phyloP scores from a whole-genome alignment of 345 rosid species.

The Carallia pectinifolia region DNA sequence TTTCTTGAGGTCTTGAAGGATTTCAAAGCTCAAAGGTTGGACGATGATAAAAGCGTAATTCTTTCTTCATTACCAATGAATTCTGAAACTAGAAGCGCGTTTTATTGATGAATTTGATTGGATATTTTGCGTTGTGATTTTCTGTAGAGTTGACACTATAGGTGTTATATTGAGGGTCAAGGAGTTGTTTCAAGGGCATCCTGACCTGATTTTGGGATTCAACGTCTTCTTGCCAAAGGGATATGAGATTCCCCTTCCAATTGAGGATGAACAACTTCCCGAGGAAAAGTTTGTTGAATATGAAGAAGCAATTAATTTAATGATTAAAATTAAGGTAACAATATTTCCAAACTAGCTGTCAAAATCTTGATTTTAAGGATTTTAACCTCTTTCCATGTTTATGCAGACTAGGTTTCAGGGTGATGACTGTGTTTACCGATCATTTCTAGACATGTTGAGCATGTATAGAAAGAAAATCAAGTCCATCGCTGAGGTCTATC shows the following conservation, averaged over 20 bases:
- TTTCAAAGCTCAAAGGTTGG: conserved; percentile 39
- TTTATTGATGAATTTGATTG: not conserved
- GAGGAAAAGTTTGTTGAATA: conserved; percentile 39
- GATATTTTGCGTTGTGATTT: not conserved
- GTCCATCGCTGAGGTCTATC: conserved; percentile 36
- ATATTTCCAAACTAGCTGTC: not conserved
- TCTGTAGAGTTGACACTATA: conserved; percentile 31
- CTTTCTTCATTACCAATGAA: not conserved
- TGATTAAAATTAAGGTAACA: conserved; percentile 36
- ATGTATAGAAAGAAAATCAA: conserved; percentile 34
- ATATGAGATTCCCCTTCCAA: conserved; percentile 33
- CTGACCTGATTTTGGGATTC: conserved; percentile 38
- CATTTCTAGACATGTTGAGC: conserved; percentile 35
- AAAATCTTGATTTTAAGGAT: not conserved
- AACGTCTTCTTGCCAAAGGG: conserved; percentile 40
- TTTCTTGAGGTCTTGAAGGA: conserved; percentile 41
- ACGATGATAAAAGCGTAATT: not conserved
- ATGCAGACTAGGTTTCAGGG: conserved; percentile 37
- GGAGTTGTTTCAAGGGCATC: conserved; percentile 40
- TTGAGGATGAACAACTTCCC: conserved; percentile 31
- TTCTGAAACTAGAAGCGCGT: not conserved
- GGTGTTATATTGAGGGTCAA: conserved; percentile 39
- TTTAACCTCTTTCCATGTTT: conserved; percentile 12
- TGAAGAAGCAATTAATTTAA: conserved; percentile 39
- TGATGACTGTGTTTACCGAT: conserved; percentile 31